Conservation (phyloP, 345 rosid genomes). For the Triadica sebifera region DNA sequence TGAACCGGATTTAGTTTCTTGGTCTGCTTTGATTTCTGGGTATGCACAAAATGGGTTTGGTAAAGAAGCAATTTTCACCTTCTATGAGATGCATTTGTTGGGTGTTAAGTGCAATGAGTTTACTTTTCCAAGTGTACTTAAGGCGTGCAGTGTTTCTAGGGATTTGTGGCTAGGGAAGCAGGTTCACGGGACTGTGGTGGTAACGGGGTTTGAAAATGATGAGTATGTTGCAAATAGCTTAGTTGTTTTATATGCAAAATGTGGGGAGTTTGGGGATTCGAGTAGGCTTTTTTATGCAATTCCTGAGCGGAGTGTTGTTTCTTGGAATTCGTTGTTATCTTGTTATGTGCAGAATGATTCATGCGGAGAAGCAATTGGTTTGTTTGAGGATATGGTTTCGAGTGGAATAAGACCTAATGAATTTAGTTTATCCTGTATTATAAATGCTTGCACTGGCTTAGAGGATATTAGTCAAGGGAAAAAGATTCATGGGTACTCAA, state of each 20-base stretch:
- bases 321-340: conserved; percentile 60
- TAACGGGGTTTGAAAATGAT: conserved; percentile 50
- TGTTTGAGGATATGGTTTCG: conserved; percentile 49
- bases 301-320: conserved; percentile 46
- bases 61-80: conserved; percentile 42
- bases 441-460: conserved; percentile 53
- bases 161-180: conserved; percentile 53
- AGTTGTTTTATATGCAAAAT: conserved; percentile 59
- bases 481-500: conserved; percentile 45
- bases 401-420: conserved; percentile 55
- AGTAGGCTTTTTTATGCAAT: conserved; percentile 49
- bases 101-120: conserved; percentile 56
- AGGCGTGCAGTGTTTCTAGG: conserved; percentile 44
- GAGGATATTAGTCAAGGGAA: conserved; percentile 44
- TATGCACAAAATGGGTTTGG: conserved; percentile 46
- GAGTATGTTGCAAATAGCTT: conserved; percentile 60
- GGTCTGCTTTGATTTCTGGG: conserved; percentile 70
- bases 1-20: conserved; percentile 52
- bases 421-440: conserved; percentile 55
- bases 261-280: conserved; percentile 44
- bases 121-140: conserved; percentile 56
- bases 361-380: conserved; percentile 36
- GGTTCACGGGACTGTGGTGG: conserved; percentile 51
- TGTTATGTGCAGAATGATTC: conserved; percentile 49
- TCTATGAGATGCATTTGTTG: conserved; percentile 42